Base-by-base conservation (phyloP, 2,329 filamentous ascomycete species). In the Alternaria sp. region DNA sequence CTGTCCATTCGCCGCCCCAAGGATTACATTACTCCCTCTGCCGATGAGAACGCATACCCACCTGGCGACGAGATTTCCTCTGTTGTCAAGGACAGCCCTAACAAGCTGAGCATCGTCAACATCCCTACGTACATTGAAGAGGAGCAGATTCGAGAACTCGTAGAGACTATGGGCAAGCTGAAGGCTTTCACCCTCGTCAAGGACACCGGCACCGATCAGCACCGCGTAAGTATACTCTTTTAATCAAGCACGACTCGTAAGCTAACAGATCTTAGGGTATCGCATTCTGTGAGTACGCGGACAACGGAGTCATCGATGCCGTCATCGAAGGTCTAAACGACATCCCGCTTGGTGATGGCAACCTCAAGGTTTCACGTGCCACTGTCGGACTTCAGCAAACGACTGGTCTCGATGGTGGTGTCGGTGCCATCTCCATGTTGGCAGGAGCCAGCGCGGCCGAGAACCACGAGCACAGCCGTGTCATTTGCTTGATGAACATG, bases 381-480 rank as follows among this genome's bases (percentile, higher is more conserved):
- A 97, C 94, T 79, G 92, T 97, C 67, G 95, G 95, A 69, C 90
- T 93, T 63, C 94, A 93, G n/a, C 95, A 99, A 78, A 93, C 93
- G 22, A 86, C 92, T 48, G 93, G 93, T 65, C 87, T 97, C 41
- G 95, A 99, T 74, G 96, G 97, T 86, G 93, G 94, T 57, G 94
- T 99, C 64, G 96, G 95, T 70, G 95, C 95, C 65, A 98, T 99
- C 89, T 97, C 94, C 52, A 93, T 97, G 87, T 91, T 99, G 71
- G 95, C 95, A 38, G 94, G 94, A 59, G 97, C 95, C 20, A 92
- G 90, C 3, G 91, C 92, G 38, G 86, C 86, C 57, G 91, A 94
- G 62, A 64, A 70, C 34, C 84, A 91, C 34, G 93, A 97, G 69
- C 89, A 90, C 62, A 92, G 92, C 67, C 88, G 92, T 57, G 94